These are phyloP conservation scores for Saccharomycopsis sp. DNA, from an alignment of 805 yeast genomes.

Conservation along the genomic window DNA sequence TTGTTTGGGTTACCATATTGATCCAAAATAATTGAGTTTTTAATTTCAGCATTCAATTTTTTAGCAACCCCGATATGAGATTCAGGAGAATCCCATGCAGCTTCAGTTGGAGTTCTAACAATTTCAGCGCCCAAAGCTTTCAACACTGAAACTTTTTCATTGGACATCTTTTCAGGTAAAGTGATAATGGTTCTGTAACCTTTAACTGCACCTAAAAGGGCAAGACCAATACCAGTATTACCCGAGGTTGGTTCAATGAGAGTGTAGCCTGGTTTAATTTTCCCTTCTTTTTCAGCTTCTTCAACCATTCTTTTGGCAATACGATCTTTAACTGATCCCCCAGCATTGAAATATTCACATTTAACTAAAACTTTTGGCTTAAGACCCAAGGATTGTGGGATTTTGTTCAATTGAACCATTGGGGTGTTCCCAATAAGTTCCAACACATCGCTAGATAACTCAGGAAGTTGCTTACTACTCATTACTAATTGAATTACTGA, in stretches of 20 bases:
- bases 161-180: slow-evolving; percentile 86
- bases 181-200: slow-evolving; percentile 86
- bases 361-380: slow-evolving; percentile 68
- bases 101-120: slow-evolving; percentile 85
- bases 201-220: slow-evolving; percentile 77
- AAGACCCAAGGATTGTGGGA: slow-evolving; percentile 71
- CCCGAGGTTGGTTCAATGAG: slow-evolving; percentile 88
- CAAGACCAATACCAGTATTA: slow-evolving; percentile 87
- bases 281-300: slow-evolving; percentile 72
- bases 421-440: slow-evolving; percentile 87
- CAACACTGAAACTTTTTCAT: slow-evolving; percentile 80
- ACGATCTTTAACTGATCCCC: slow-evolving; percentile 86
- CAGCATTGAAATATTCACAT: slow-evolving; percentile 78
- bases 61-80: slow-evolving; percentile 85
- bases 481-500: neutral
- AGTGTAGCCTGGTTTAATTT: slow-evolving; percentile 79
- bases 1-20: slow-evolving; percentile 75
- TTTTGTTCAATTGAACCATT: slow-evolving; percentile 60
- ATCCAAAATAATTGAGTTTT: slow-evolving; percentile 77
- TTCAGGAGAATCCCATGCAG: slow-evolving; percentile 90
- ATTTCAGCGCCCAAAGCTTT: slow-evolving; percentile 89
- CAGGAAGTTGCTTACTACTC: slow-evolving; percentile 28
- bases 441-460: slow-evolving; percentile 46
- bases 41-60: slow-evolving; percentile 73
- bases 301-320: slow-evolving; percentile 83